Evolutionary conservation across 331 rosid species (phyloP), one percentile per base, ranked within the genome.

Genomic region (Stylosanthes scabra): DNA sequence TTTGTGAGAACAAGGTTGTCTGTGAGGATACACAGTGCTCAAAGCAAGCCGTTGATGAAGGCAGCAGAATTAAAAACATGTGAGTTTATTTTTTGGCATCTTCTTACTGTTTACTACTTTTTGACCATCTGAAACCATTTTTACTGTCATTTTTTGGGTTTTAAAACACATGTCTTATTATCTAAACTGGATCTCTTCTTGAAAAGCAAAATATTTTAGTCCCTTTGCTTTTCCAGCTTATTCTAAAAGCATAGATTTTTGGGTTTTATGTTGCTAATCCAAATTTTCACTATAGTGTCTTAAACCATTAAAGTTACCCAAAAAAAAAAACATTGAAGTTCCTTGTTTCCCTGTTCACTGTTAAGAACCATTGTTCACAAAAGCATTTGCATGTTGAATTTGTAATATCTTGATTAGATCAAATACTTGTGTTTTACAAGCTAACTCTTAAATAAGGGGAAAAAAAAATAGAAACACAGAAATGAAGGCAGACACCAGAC

Each of bases 11-110:
- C 54, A 74, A 74, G 67, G 76, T 64, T 64, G 42, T 56, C 65
- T 67, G 73, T 55, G 86, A 85, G 78, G 75, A 75, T 76, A 64
- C 66, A 9, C 55, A 51, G 74, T 78, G 74, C 81, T 66, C 55
- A 78, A 84, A 83, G 78, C 71, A 47, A 46, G 78, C 58, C 44
- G 59, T 65, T 75, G 86, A 72, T 60, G 89, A 71, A 57, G 51
- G 64, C 31, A 81, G 76, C 76, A 80, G 84, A 66, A 73, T 62
- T 63, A 87, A 83, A 66, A 75, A 81, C 75, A 75, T 29, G 99
- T 95, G 87, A 95, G 99, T 56, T 65, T 68, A 52, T n/a, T 34
- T 65, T 27, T 56, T 25, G 46, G 46, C 46, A 42, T 20, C 54
- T 51, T 70, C 59, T 68, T 66, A 29, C 49, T 52, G 44, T 25